Evolutionary conservation across 1,284 basidiomycete genomes (phyloP), one percentile per base, ranked within the genome.

Genomic region (Leccinum brunneo-olivaceum): DNA sequence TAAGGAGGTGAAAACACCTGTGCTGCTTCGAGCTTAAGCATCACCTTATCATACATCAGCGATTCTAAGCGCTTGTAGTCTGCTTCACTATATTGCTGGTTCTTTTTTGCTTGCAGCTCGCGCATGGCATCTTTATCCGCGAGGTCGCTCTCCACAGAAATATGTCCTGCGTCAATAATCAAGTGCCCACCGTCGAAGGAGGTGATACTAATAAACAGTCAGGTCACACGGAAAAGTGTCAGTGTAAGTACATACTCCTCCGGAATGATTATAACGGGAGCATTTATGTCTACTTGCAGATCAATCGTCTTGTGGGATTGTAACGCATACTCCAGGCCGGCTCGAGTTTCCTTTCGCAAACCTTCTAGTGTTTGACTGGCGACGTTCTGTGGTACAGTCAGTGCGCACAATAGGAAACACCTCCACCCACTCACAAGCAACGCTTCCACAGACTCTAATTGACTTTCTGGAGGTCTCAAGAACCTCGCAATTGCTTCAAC

Each of bases 231-330:
- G 14, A 28, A 32, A 34, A 10, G 10, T 19, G 24, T n/a, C 5
- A 11, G 33, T 12, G 23, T 30, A 21, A 39, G 41, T 2, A 59
- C 77, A 49, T 58, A 90, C 89, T 90, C 81, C 69, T 98, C 95
- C 2, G 96, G 96, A 34, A 98, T 77, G 53, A 99, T 92, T 62
- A 99, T 97, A 60, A 99, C 84, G 4, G 96, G 96, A 3, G 96
- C 93, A 59, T 97, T 91, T 74, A 99, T 80, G 59, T 98, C 95
- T 67, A 99, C 81, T 53, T 90, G 88, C 24, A 99, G 74, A 61
- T 99, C 95, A 37, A 99, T 74, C 0, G 95, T 99, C 71, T 95
- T 95, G 71, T 96, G 93, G 14, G 79, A 83, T 64, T 92, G 83
- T 27, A 99, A 67, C 0, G 95, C 96, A 66, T 87, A 90, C 67